phyloP scores from a whole-genome alignment of 2,329 filamentous ascomycete genomes.

The Phialophora macrospora region DNA sequence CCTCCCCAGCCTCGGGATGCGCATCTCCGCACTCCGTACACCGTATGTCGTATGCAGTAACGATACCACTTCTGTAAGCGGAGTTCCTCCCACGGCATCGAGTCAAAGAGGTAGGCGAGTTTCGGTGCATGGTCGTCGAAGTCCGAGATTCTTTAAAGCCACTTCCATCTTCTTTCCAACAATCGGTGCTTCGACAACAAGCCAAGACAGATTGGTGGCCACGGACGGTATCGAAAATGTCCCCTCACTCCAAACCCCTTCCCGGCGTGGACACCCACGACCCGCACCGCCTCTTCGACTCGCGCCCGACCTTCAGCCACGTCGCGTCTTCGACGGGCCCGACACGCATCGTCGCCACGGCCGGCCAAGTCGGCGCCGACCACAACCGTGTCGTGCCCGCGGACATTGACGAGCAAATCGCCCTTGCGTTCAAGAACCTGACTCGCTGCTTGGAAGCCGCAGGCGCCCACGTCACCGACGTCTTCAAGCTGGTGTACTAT shows the following conservation, averaged over 20 bases:
- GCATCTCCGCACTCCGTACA: slow-evolving; percentile 20
- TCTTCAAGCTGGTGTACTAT: slow-evolving; percentile 51
- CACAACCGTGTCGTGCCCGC: slow-evolving; percentile 43
- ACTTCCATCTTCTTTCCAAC: background rate
- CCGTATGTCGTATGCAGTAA: slow-evolving; percentile 13
- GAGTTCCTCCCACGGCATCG: background rate
- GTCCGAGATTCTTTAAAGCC: slow-evolving; percentile 3
- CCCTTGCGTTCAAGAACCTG: slow-evolving; percentile 49
- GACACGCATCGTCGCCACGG: slow-evolving; percentile 29
- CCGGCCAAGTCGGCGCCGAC: slow-evolving; percentile 47
- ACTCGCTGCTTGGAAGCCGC: slow-evolving; percentile 46
- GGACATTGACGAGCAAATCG: slow-evolving; percentile 52
- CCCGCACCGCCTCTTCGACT: slow-evolving; percentile 22
- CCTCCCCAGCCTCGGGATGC: slow-evolving; percentile 3
- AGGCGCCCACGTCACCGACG: slow-evolving; percentile 46
- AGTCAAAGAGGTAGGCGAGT: background rate
- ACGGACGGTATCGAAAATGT: slow-evolving; percentile 6
- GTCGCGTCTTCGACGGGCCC: slow-evolving; percentile 26
- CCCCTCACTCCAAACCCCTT: slow-evolving; percentile 17
- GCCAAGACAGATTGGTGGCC: background rate
- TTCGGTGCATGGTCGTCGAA: background rate
- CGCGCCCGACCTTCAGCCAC: slow-evolving; percentile 32
- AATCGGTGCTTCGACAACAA: background rate
- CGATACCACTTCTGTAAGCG: background rate
- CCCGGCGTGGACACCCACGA: slow-evolving; percentile 31